These are phyloP conservation scores for Beauveria australis DNA, from an alignment of 2,329 filamentous ascomycete genomes.

Conservation along the genomic window DNA sequence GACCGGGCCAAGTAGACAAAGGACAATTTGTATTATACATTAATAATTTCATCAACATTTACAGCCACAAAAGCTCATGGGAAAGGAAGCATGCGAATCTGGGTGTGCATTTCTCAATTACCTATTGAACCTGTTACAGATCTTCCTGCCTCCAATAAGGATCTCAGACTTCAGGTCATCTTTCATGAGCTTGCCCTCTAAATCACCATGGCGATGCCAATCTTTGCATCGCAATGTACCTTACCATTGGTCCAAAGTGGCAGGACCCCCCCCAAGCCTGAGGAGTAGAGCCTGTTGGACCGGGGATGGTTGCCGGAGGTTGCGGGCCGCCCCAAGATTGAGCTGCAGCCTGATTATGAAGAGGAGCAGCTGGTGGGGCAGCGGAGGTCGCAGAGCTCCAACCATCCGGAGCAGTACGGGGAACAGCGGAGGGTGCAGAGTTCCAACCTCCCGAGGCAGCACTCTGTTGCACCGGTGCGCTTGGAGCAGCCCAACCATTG, in stretches of 20 bases:
- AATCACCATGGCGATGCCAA: too few species aligned
- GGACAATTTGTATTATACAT: background rate
- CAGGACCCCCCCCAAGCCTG: constrained; percentile 5
- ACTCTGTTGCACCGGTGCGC: background rate
- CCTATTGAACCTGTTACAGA: background rate
- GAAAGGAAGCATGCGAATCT: background rate
- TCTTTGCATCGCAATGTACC: background rate
- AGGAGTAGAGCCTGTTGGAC: background rate
- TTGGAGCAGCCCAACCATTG: background rate
- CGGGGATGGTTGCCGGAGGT: background rate
- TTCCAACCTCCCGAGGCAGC: constrained; percentile 10
- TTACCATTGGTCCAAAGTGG: background rate
- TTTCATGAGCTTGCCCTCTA: background rate
- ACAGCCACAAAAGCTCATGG: background rate
- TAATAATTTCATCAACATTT: background rate
- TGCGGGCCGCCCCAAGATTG: background rate
- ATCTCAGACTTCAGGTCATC: background rate
- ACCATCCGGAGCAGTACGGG: background rate
- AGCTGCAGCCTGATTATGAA: background rate
- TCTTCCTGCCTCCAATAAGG: background rate
- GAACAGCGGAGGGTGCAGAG: background rate
- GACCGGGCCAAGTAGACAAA: background rate
- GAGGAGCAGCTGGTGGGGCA: background rate
- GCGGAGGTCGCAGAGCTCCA: constrained; percentile 11
- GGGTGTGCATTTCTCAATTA: background rate